Conservation (phyloP, 108 stramenopile species). For the Stephanodiscus triporus region DNA sequence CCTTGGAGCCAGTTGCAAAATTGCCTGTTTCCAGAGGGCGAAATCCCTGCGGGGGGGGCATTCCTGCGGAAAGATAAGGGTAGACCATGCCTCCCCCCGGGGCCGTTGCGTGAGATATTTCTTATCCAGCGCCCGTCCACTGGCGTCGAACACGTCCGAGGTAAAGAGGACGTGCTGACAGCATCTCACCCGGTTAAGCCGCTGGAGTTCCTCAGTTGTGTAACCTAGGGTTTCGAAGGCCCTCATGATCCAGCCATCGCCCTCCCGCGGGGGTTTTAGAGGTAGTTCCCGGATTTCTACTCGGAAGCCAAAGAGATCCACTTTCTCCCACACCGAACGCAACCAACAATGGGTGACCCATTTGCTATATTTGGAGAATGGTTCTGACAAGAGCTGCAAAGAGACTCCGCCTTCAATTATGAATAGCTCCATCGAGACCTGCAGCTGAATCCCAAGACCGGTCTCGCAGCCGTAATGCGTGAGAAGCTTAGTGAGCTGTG, state of each 20-base stretch:
- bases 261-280: slow-evolving; percentile 15
- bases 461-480: slow-evolving; percentile 16
- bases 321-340: slow-evolving; percentile 25
- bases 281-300: not conserved
- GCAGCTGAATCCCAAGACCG: not conserved
- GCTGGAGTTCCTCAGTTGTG: not conserved
- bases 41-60: not conserved
- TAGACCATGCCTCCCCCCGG: not conserved
- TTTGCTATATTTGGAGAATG: not conserved
- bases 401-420: slow-evolving; percentile 18
- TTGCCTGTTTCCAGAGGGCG: not conserved
- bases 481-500: not conserved
- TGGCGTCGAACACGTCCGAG: slow-evolving; percentile 16
- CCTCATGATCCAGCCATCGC: slow-evolving; percentile 27
- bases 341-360: slow-evolving; percentile 17
- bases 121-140: slow-evolving; percentile 11
- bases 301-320: not conserved
- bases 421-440: not conserved
- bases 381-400: slow-evolving; percentile 2
- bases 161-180: slow-evolving; percentile 31
- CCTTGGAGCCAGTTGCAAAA: not conserved
- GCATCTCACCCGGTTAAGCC: slow-evolving; percentile 15
- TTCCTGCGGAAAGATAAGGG: no score
- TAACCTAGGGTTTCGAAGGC: slow-evolving; percentile 8
- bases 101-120: not conserved